Evolutionary conservation across 2,329 filamentous ascomycete genomes (phyloP), one percentile per base, ranked within the genome.

Genomic region (Xylariales sp.): DNA sequence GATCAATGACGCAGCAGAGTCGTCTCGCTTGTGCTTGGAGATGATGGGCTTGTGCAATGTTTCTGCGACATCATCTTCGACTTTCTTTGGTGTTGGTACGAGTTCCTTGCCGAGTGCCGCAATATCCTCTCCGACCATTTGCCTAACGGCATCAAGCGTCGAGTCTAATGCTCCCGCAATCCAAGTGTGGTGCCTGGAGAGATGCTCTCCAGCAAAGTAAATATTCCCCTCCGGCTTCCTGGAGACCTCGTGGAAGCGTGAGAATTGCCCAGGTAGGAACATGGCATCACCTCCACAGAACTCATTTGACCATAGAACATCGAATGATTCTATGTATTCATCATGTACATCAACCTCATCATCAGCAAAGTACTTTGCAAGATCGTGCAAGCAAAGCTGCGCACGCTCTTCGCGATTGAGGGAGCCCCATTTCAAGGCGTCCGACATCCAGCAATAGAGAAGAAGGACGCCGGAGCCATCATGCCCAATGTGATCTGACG

Each of bases 381-480:
- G 37, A 25, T 44, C 41, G 12, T 46, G 39, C 12, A 46, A 30
- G 21, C 29, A 37, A 16, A 44, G 33, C 12, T 38, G 16, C 20
- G 24, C 14, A 19, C 44, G 44, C 39, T 46, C 29, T 4, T 30
- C 6, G 4, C 33, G 40, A 17, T 35, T 16, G 2, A 44, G 24
- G 8, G 17, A n/a, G 2, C 14, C 28, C 44, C 42, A 47, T 10
- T 41, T 42, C 4, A 20, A 13, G 13, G 44, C 44, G 18, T 47
- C 44, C 4, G 19, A 29, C 44, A 46, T 46, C 39, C 44, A 40
- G 23, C 27, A 24, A 31, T 46, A 46, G 2, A 46, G 33, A 5
- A 46, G 19, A 11, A 46, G 32, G 18, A 42, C 39, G 8, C 42
- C 44, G 3, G 44, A 40, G 4, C 39, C 37, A 8, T 31, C 19